Evolutionary conservation across 768 basidiomycete genomes (phyloP), one percentile per base, ranked within the genome.

Genomic region (Gelatoporia subvermispora): DNA sequence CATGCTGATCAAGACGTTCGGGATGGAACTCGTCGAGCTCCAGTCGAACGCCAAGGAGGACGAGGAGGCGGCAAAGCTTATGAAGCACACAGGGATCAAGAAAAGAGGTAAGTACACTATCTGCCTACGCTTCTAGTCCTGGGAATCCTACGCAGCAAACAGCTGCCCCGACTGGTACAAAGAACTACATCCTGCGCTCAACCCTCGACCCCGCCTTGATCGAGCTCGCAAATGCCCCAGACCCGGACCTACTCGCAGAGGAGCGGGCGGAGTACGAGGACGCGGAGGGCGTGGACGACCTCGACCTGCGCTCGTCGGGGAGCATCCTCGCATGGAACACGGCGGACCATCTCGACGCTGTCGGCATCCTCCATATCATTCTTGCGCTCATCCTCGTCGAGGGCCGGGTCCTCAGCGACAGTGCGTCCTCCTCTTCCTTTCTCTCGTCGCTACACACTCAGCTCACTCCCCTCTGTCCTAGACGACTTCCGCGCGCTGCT

Each of bases 151-250:
- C 13, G 16, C 40, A 8, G 18, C 8, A 3, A 41, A 25, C 28
- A 81, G 84, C 77, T 17, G 64, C 77, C 9, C 69, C 78, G 4
- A 60, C 74, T 2, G 80, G 86, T 1, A 82, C 88, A 1, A 92
- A 89, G 60, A 81, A 81, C 5, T 98, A 87, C 62, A 87, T 94
- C 38, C 72, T 96, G 16, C 85, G 93, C 40, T 93, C 92, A 1
- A 69, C 63, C 1, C 75, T 96, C 15, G 70, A 89, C 47, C 65
- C 78, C 0, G 53, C 63, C 11, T 68, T 95, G 45, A 79, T 93
- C 43, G 77, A 79, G 47, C 68, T 73, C 24, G 82, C 88, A 1
- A 72, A 78, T 2, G 58, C 74, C 15, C 74, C 78, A 0, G 77
- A 79, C 43, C 63, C 67, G 24, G 64, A 63, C 4, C 66, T 64